Conservation (phyloP, 2,329 filamentous ascomycete genomes). For the Didymella pomorum region DNA sequence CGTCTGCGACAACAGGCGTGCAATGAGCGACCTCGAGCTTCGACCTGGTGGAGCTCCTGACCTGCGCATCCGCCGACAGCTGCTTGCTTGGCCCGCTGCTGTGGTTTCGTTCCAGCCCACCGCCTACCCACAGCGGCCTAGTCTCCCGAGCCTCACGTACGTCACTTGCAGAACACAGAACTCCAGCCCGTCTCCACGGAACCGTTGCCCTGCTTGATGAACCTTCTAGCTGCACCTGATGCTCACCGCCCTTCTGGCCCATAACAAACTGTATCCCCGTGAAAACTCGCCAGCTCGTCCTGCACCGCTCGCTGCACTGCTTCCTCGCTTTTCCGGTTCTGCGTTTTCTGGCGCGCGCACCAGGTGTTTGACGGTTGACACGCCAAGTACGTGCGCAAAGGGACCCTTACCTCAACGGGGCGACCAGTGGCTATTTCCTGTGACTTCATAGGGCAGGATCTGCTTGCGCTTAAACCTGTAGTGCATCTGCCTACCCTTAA, state of each 20-base stretch:
- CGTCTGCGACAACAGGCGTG: background rate
- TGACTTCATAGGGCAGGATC: conserved; percentile 21
- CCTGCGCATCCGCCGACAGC: conserved; percentile 12
- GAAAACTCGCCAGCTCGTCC: background rate
- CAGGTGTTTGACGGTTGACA: conserved; percentile 4
- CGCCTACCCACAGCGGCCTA: conserved; percentile 13
- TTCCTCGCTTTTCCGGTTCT: background rate
- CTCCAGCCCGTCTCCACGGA: conserved; percentile 17
- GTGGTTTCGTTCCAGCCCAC: conserved; percentile 1
- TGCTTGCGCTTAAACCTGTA: conserved; percentile 10
- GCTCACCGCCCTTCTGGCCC: conserved; percentile 18
- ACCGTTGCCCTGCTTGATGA: conserved; percentile 16
- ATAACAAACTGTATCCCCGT: conserved; percentile 12
- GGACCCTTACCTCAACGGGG: conserved; percentile 16
- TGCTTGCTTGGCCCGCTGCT: conserved; percentile 3
- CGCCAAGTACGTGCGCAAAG: conserved; percentile 5
- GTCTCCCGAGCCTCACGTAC: conserved; percentile 11
- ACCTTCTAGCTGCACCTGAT: conserved; percentile 9
- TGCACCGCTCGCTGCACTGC: conserved; percentile 2
- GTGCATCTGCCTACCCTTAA: conserved; percentile 13
- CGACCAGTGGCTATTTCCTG: conserved; percentile 13
- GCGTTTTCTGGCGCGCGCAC: conserved; percentile 3
- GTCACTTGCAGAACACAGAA: conserved; percentile 13
- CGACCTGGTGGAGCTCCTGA: conserved; percentile 16
- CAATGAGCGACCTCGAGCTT: conserved; percentile 1